Evolutionary conservation across 345 rosid species (phyloP).

Genomic region (Eucalyptus shirleyi): DNA sequence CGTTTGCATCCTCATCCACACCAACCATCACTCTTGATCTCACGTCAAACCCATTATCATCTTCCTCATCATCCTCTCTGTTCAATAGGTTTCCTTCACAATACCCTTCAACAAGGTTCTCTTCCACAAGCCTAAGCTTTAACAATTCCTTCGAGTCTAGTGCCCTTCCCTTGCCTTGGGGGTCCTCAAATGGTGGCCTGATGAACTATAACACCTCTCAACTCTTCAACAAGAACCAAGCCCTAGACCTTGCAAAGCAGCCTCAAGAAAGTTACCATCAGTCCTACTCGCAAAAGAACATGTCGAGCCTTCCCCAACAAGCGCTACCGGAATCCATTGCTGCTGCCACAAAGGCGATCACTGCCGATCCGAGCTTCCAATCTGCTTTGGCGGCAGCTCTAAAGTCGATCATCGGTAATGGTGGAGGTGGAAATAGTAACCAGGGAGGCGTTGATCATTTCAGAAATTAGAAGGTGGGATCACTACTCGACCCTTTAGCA

Average conservation of each 20-base stretch:
- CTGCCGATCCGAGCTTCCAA: constrained; percentile 27
- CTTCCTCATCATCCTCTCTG: not conserved
- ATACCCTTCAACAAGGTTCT: not conserved
- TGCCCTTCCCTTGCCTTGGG: not conserved
- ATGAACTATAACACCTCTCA: not conserved
- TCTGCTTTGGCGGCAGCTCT: constrained; percentile 30
- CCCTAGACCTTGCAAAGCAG: not conserved
- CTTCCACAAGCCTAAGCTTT: constrained; percentile 1
- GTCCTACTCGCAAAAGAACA: constrained; percentile 5
- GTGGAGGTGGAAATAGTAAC: not conserved
- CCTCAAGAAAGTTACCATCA: not conserved
- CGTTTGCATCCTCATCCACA: constrained; percentile 34
- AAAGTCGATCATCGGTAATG: constrained; percentile 8
- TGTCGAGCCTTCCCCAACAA: not conserved
- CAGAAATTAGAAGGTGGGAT: not conserved
- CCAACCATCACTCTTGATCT: constrained; percentile 82
- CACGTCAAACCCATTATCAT: constrained; percentile 10
- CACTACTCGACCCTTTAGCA: not conserved
- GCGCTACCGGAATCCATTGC: constrained; percentile 12
- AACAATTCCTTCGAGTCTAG: not conserved
- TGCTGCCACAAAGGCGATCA: constrained; percentile 29
- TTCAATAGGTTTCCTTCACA: not conserved
- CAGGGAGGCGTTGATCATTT: not conserved
- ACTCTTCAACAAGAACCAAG: not conserved
- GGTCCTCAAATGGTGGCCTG: not conserved